Conservation (phyloP, 1,284 basidiomycete genomes). For the Prillingera fragicola region DNA sequence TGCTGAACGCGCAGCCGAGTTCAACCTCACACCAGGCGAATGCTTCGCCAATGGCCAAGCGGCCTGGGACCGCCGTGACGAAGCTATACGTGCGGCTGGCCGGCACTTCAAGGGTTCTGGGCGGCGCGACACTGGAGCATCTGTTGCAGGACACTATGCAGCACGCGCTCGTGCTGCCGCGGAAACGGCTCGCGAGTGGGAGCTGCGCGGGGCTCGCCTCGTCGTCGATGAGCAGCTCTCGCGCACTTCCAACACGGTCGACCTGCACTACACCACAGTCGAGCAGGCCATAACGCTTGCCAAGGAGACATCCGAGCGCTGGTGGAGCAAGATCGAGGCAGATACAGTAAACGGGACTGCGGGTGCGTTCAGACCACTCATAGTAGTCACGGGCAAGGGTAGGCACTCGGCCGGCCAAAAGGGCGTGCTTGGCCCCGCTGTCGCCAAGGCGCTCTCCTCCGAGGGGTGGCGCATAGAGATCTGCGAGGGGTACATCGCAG, state of each 20-base stretch:
- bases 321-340: conserved; percentile 53
- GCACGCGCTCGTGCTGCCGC: conserved; percentile 33
- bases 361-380: conserved; percentile 11
- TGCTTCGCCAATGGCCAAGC: conserved; percentile 29
- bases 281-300: conserved; percentile 35
- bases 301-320: conserved; percentile 25
- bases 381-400: conserved; percentile 43
- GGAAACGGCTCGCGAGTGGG: conserved; percentile 29
- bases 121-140: conserved; percentile 13
- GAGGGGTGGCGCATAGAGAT: conserved; percentile 41
- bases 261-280: conserved; percentile 41
- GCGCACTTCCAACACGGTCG: conserved; percentile 21
- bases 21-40: conserved; percentile 23
- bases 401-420: conserved; percentile 36
- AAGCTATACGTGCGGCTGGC: conserved; percentile 37
- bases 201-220: conserved; percentile 38
- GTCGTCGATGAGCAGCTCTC: conserved; percentile 32
- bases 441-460: conserved; percentile 30
- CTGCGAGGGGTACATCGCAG: conserved; percentile 36
- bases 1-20: neutral
- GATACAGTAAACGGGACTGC: conserved; percentile 58
- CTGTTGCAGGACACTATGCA: conserved; percentile 41
- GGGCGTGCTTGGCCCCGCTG: conserved; percentile 43
- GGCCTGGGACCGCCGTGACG: conserved; percentile 27
- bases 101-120: conserved; percentile 22